Percentiles rank a stretch among this genome's conserved stretches.
Evolutionary conservation across 2,329 filamentous ascomycete species (phyloP).

Genomic region (Leptodontidium sp.): DNA sequence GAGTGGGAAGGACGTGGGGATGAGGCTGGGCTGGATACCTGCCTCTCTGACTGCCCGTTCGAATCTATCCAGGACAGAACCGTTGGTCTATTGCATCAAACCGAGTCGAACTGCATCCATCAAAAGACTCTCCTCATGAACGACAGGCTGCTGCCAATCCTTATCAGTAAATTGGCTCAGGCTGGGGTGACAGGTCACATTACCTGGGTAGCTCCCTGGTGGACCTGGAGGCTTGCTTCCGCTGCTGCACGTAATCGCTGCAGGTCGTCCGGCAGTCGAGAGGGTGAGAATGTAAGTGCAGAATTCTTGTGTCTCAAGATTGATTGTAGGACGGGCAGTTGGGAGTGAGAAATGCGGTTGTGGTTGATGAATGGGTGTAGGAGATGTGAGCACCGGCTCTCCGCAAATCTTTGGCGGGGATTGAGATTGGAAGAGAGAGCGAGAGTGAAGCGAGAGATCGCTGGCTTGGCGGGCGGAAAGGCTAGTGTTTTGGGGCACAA

Average conservation of each 20-base stretch:
- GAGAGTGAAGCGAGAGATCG: constrained; percentile 4
- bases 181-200: constrained; percentile 27
- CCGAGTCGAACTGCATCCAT: neutral
- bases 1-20: neutral
- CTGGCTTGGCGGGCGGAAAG: constrained; percentile 13
- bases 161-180: constrained; percentile 10
- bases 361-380: neutral
- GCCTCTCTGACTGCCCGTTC: neutral
- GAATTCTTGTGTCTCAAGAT: neutral
- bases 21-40: constrained; percentile 1
- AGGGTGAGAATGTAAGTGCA: neutral
- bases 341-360: neutral
- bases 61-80: neutral
- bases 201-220: constrained; percentile 10
- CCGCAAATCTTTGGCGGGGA: constrained; percentile 9
- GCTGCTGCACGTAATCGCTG: neutral
- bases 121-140: neutral
- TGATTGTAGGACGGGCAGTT: constrained; percentile 1
- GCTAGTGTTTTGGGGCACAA: neutral
- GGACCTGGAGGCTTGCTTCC: constrained; percentile 1
- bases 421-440: too few species aligned
- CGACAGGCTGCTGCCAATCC: neutral
- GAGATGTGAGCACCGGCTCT: neutral
- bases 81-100: neutral
- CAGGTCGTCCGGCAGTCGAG: neutral